Conservation (phyloP, 75 land plant species). For the Gnetum montanum region DNA sequence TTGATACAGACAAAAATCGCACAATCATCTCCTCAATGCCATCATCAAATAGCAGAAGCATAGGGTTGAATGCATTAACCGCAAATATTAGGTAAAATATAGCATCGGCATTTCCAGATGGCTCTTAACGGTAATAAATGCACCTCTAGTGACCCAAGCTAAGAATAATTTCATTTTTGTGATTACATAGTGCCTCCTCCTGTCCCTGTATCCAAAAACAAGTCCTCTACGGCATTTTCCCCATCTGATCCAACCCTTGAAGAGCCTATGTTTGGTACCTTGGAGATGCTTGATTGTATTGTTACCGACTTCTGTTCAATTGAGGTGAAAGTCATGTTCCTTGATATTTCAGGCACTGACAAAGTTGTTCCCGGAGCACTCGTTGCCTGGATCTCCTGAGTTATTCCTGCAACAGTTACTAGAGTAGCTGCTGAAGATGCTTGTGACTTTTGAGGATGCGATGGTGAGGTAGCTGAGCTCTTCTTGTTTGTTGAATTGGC, state of each 20-base stretch:
- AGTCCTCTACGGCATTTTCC: slow-evolving; percentile 1
- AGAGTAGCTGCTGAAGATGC: slow-evolving; percentile 13
- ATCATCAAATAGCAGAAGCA: too few relatives aligned
- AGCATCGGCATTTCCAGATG: too few relatives aligned
- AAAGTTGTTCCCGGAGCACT: neutral
- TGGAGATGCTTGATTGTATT: slow-evolving; percentile 1
- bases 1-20: too few relatives aligned
- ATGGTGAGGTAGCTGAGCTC: slow-evolving; percentile 38
- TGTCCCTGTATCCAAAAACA: slow-evolving; percentile 4
- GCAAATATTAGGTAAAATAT: too few relatives aligned
- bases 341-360: slow-evolving; percentile 3
- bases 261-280: slow-evolving; percentile 1
- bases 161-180: slow-evolving; percentile 4
- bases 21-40: too few relatives aligned
- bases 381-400: slow-evolving; percentile 10
- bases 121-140: too few relatives aligned
- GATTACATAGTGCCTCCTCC: neutral
- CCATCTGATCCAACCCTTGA: slow-evolving; percentile 1
- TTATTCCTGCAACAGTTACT: slow-evolving; percentile 13
- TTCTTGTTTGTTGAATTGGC: slow-evolving; percentile 52
- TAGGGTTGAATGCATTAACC: too few relatives aligned
- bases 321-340: neutral
- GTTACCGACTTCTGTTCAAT: slow-evolving; percentile 4
- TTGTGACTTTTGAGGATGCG: slow-evolving; percentile 22
- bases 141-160: too few relatives aligned